Conservation (phyloP, 768 basidiomycete genomes). For the Psilocybe sp. region DNA sequence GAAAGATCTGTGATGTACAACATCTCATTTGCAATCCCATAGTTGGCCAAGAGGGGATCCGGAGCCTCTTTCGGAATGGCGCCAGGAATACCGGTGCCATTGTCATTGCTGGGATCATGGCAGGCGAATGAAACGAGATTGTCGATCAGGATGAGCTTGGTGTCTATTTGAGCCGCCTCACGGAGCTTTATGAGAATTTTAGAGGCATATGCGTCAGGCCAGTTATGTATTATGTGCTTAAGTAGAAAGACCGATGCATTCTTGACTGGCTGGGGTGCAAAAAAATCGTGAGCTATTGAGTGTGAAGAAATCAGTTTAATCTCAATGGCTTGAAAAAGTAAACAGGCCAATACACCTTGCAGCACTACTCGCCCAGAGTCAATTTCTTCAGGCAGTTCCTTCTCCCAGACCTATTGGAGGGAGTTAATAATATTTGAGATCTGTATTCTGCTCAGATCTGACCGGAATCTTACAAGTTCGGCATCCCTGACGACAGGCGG, state of each 20-base stretch:
- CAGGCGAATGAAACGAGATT: conserved; percentile 35
- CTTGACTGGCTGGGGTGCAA: conserved; percentile 37
- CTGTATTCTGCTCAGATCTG: background rate
- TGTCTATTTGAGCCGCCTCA: conserved; percentile 29
- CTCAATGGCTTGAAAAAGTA: too few species aligned
- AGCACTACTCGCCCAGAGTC: conserved; percentile 23
- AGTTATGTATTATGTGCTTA: conserved; percentile 61
- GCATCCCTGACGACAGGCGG: conserved; percentile 38
- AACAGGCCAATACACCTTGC: conserved; percentile 18
- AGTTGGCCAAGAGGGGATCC: conserved; percentile 35
- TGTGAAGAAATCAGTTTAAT: too few species aligned
- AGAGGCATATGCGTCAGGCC: conserved; percentile 47
- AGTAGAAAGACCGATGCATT: conserved; percentile 51
- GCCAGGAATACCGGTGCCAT: conserved; percentile 18
- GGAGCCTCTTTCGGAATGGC: conserved; percentile 24
- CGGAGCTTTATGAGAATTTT: conserved; percentile 36
- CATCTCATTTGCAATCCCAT: conserved; percentile 34
- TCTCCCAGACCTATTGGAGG: conserved; percentile 15
- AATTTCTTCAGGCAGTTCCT: conserved; percentile 20
- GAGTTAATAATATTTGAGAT: background rate
- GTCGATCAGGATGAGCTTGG: conserved; percentile 41
- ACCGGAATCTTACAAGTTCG: conserved; percentile 32
- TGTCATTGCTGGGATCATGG: conserved; percentile 21
- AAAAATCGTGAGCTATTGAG: conserved; percentile 27
- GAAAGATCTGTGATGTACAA: conserved; percentile 31